A percentile compares a stretch with the other conserved stretches of the same genome.
Evolutionary conservation across 225 moss, liverwort and hornwort genomes (phyloP).

Genomic region (Climacium dendroides): DNA sequence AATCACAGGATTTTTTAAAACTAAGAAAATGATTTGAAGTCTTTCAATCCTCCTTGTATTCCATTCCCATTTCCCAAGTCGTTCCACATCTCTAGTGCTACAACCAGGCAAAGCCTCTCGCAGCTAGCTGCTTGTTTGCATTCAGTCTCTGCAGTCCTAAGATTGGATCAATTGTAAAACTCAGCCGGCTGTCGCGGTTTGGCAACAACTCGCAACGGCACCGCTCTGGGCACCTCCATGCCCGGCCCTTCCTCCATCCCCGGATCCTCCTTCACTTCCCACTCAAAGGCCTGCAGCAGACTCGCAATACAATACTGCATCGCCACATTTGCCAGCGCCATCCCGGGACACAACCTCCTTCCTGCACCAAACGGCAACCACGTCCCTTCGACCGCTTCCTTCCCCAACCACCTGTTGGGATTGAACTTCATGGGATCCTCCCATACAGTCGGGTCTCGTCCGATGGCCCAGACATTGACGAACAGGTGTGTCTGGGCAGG

Average conservation of each 20-base stretch:
- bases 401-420: not conserved
- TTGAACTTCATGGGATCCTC: not conserved
- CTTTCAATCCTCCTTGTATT: no score
- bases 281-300: not conserved
- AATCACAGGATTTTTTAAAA: no score
- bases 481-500: not conserved
- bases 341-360: not conserved
- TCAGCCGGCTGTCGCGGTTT: not conserved
- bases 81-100: not conserved
- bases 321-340: not conserved
- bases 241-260: not conserved
- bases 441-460: not conserved
- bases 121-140: not conserved
- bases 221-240: no score
- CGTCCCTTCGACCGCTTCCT: not conserved
- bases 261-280: not conserved
- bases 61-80: not conserved
- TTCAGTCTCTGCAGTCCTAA: not conserved
- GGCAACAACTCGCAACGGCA: not conserved
- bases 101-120: not conserved
- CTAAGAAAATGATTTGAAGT: no score
- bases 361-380: not conserved
- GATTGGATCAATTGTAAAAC: not conserved
- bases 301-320: not conserved
- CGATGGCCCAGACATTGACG: not conserved